Base-by-base conservation (phyloP, 164 flowering plant species). In the Liquidambar formosana region DNA sequence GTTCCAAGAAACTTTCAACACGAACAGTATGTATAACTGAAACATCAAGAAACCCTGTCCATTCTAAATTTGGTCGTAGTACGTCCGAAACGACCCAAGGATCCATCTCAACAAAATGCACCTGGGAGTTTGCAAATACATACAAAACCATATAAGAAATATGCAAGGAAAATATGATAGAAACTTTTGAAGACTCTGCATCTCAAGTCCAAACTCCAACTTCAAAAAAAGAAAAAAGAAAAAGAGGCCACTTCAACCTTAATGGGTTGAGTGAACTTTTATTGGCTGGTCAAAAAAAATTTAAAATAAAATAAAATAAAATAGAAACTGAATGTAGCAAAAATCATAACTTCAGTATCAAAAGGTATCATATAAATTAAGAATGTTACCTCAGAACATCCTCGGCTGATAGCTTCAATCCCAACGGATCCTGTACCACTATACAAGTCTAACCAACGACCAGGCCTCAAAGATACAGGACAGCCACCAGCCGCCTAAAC, bases 351-450 rank as follows among this genome's bases (percentile, higher is more conserved):
- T 57, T 26, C 25, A 28, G 61, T 23, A 13, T 41, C 11, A 2
- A 33, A 65, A 53, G 16, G 47, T 38, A 52, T 56, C 8, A 0
- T 2, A 49, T 11, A 62, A 67, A 19, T 33, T 77, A 22, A 15
- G 13, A 47, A 61, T 27, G 0, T 48, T 74, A 93, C 99, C 96
- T 95, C 88, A 58, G 99, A 87, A 71, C 99, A 95, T 71, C 99
- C 99, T 66, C 99, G 81, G 80, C 99, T 95, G 68, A 95, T 77
- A 33, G 99, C 97, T 84, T 95, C 99, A 77, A 93, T 95, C 28
- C 99, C 99, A 76, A 95, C 99, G 45, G 97, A 95, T 66, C 99
- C 98, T 4, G 99, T 91, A 45, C 98, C 99, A 73, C 99, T 89
- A 64, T 93, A 95, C 81, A 95, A 78, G 76, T 95, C 99, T 74